Base-by-base conservation (phyloP, 768 basidiomycete genomes). In the Neoboletus brunneissimus region DNA sequence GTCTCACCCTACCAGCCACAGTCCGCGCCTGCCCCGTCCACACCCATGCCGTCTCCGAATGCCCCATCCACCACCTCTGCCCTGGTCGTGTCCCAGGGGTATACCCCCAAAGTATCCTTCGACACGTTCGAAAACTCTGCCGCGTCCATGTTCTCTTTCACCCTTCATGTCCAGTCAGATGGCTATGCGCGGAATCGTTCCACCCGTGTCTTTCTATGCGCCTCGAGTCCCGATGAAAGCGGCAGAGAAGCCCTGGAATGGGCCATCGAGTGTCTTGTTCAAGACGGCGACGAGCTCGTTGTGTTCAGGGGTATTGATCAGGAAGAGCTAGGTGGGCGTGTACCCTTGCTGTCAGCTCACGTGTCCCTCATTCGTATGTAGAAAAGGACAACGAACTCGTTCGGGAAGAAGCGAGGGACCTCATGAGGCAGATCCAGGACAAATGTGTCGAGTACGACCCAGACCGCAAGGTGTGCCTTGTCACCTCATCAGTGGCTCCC, bases 231-330 rank as follows among this genome's bases (percentile, higher is more conserved):
- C 0, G 94, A 97, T 64, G 94, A 96, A 73, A 91, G 88, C 56
- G 95, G 95, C 0, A 73, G 79, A 7, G 85, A 94, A 64, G 95
- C 96, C 0, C 76, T 98, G 9, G 92, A 97, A 54, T 99, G 96
- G 96, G 79, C 84, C n/a, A 79, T 98, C 29, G 89, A 92, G 63
- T 80, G 81, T 34, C 79, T 99, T 12, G 84, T 88, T 9, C 88
- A 91, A 70, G 89, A 91, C 54, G 91, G 91, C 2, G 96, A 98
- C 68, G 96, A 98, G 73, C 75, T 98, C 22, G 86, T 99, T 54
- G 88, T 98, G 10, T 90, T 91, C 55, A 78, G 96, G 37, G 96
- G 96, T 0, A 83, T 96, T 15, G 94, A 96, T 59, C 83, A 89
- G 58, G 94, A 94, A 35, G 89, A 88, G 34, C 74, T 92, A 27